Evolutionary conservation across 306 rosid genomes (phyloP), one percentile per base, ranked within the genome.

Genomic region (Lupinus albus): DNA sequence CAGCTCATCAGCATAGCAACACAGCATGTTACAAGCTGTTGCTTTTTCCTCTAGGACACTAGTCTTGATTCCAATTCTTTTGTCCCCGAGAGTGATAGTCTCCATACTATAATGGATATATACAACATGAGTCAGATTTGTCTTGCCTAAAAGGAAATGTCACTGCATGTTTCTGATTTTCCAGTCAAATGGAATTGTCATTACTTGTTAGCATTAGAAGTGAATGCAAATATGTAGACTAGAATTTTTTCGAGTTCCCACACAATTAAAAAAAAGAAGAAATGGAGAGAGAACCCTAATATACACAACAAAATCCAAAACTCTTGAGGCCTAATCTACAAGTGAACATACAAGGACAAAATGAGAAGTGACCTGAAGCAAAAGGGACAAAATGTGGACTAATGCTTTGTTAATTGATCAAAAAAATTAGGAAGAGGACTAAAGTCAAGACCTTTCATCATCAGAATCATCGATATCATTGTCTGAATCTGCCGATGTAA

Each of bases 11-110:
- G 97, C 98, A 78, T 93, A 93, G 83, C 98, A 93, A 82, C 98
- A 93, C 32, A 93, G 81, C 98, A 93, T 93, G 81, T 93, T 93
- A 78, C 98, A 93, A 68, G 98, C 98, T 2, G 98, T 93, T 76
- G 97, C 98, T 76, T 93, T 93, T 81, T 93, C 98, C 80, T 93
- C 98, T 67, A 93, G 83, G 30, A 93, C 97, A 64, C 98, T 93
- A 50, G 98, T 89, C 81, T 90, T 93, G 84, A 93, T 93, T 62
- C 98, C 98, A 70, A 93, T 93, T 77, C 98, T 80, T 73, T 93
- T 93, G 74, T 93, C 98, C 74, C 98, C 98, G n/a, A 93, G 97
- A 28, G 96, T 89, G 75, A 93, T 93, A 61, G 98, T 93, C 74
- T 93, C 98, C 94, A 93, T 89, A 76, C 98, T 93, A 82, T 51